A percentile compares a stretch with the other conserved stretches of the same genome.
phyloP scores from a whole-genome alignment of 1,284 basidiomycete species.

The Puccinia polysora region DNA sequence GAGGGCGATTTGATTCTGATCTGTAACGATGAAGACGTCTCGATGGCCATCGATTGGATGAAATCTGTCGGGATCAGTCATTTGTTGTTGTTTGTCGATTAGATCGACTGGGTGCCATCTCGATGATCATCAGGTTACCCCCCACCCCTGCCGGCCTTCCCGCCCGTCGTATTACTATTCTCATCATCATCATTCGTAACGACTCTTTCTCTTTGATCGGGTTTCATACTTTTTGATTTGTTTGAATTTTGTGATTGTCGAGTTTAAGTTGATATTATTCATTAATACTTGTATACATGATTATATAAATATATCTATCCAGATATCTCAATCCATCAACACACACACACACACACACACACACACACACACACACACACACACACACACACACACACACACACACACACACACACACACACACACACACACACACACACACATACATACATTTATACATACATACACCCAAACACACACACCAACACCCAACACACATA shows the following conservation, averaged over 20 bases:
- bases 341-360: too few species aligned
- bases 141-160: too few species aligned
- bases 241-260: background rate
- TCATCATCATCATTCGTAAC: background rate
- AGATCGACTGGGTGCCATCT: background rate
- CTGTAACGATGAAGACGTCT: slow-evolving; percentile 79
- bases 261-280: background rate
- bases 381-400: too few species aligned
- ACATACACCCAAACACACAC: too few species aligned
- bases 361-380: too few species aligned
- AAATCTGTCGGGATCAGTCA: slow-evolving; percentile 15
- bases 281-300: background rate
- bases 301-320: background rate
- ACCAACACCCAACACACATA: too few species aligned
- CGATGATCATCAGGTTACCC: background rate
- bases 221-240: background rate
- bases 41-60: slow-evolving; percentile 71
- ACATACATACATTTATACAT: too few species aligned
- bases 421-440: too few species aligned
- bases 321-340: too few species aligned
- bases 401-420: too few species aligned
- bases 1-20: slow-evolving; percentile 82
- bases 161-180: background rate
- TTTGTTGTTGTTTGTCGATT: slow-evolving; percentile 34
- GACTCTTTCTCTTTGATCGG: background rate